Percentiles rank a stretch among this genome's conserved stretches.
These are phyloP conservation scores for Teratosphaeria gauchensis DNA, from an alignment of 2,329 filamentous ascomycete genomes.

Conservation along the genomic window DNA sequence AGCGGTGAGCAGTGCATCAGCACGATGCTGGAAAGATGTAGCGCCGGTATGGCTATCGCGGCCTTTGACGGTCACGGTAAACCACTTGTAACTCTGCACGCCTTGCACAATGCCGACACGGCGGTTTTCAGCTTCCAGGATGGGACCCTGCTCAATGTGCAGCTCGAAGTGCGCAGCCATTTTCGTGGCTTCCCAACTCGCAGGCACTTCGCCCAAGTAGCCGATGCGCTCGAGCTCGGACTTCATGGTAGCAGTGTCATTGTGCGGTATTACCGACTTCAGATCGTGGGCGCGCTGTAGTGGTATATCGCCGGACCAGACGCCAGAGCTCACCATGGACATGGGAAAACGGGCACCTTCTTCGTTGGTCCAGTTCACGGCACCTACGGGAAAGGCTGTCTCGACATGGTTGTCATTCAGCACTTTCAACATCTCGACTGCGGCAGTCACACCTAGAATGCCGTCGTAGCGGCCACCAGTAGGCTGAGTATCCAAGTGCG, in stretches of 20 bases:
- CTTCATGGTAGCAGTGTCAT: slow-evolving; percentile 52
- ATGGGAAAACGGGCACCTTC: slow-evolving; percentile 73
- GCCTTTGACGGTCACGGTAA: slow-evolving; percentile 55
- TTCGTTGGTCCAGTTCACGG: slow-evolving; percentile 76
- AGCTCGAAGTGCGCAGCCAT: slow-evolving; percentile 74
- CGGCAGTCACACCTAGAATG: slow-evolving; percentile 64
- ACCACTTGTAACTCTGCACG: slow-evolving; percentile 68
- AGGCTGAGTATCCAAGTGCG: slow-evolving; percentile 48
- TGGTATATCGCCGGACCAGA: slow-evolving; percentile 63
- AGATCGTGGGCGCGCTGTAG: slow-evolving; percentile 53
- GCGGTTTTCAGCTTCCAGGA: slow-evolving; percentile 54
- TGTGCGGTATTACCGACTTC: slow-evolving; percentile 48
- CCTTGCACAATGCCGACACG: slow-evolving; percentile 62
- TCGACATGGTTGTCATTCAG: slow-evolving; percentile 58
- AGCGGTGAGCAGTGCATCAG: slow-evolving; percentile 59
- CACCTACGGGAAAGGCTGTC: slow-evolving; percentile 61
- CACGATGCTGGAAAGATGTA: slow-evolving; percentile 56
- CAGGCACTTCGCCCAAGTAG: slow-evolving; percentile 52
- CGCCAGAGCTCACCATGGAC: slow-evolving; percentile 64
- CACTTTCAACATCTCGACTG: slow-evolving; percentile 60
- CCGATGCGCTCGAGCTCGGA: slow-evolving; percentile 62
- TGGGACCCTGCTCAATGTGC: slow-evolving; percentile 76
- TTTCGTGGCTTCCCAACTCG: slow-evolving; percentile 49
- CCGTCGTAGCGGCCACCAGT: slow-evolving; percentile 64
- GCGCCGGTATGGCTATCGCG: slow-evolving; percentile 67